Evolutionary conservation across 805 yeast genomes (phyloP).

Genomic region (Kuraishia floccosa): DNA sequence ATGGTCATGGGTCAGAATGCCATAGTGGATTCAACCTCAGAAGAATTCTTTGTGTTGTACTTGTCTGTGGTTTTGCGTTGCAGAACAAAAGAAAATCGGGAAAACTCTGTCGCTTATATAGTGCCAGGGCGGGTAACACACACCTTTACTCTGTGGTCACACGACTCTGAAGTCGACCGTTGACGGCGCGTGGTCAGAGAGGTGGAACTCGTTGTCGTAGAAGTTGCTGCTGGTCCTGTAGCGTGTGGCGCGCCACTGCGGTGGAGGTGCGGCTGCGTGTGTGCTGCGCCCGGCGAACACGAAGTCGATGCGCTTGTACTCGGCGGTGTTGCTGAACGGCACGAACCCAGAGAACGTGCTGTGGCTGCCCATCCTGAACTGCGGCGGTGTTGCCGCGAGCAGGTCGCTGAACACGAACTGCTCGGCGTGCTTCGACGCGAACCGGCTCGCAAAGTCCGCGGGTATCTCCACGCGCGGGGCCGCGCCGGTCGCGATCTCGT

Average conservation of each 20-base stretch:
- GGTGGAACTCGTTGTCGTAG: conserved; percentile 19
- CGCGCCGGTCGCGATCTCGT: conserved; percentile 15
- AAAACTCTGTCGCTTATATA: too few species aligned
- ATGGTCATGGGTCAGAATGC: conserved; percentile 3
- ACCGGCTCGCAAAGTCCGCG: conserved; percentile 11
- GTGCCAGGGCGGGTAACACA: neutral
- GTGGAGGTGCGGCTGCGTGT: conserved; percentile 5
- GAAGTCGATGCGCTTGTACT: conserved; percentile 26
- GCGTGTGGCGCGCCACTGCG: conserved; percentile 11
- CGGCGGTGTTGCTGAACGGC: conserved; percentile 8
- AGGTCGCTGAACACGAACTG: conserved; percentile 18
- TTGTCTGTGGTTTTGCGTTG: conserved; percentile 4
- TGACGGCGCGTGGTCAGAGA: conserved; percentile 41
- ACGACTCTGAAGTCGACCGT: too few species aligned
- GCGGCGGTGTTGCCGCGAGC: conserved; percentile 10
- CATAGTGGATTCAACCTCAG: conserved; percentile 3
- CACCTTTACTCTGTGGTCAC: neutral
- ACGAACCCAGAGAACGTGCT: conserved; percentile 30
- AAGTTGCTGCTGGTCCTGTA: conserved; percentile 24
- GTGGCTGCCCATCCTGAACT: conserved; percentile 19
- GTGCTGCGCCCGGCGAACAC: conserved; percentile 17
- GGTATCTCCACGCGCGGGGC: conserved; percentile 7
- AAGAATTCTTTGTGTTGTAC: conserved; percentile 3
- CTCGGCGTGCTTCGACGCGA: conserved; percentile 5
- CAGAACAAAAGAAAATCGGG: neutral